phyloP scores from a whole-genome alignment of 345 rosid genomes.

The Pistacia atlantica region DNA sequence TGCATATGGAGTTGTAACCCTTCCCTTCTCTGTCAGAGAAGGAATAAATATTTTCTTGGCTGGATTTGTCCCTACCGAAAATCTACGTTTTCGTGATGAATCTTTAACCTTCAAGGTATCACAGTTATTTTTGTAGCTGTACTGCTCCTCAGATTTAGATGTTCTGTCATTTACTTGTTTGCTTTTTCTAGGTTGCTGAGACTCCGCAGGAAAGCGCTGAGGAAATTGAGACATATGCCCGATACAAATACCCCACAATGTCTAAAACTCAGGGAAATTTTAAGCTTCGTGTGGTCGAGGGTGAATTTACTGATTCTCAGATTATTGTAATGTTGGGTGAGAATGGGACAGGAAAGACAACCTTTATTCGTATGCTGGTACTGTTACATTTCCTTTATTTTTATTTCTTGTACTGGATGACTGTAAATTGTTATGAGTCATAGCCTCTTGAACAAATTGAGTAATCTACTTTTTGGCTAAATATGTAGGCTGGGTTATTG shows the following conservation, averaged over 20 bases:
- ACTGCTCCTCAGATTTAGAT: neutral
- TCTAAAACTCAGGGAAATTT: slow-evolving; percentile 85
- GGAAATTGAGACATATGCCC: slow-evolving; percentile 91
- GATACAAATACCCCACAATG: slow-evolving; percentile 95
- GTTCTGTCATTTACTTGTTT: slow-evolving; percentile 14
- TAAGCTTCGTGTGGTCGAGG: slow-evolving; percentile 77
- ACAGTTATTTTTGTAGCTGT: neutral
- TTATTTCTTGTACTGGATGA: neutral
- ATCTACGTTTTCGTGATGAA: slow-evolving; percentile 48
- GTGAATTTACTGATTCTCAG: slow-evolving; percentile 99
- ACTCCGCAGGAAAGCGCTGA: slow-evolving; percentile 92
- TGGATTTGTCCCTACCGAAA: slow-evolving; percentile 96
- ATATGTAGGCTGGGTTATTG: slow-evolving; percentile 81
- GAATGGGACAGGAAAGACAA: slow-evolving; percentile 99
- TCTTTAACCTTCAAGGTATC: slow-evolving; percentile 91
- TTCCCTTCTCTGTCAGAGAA: slow-evolving; percentile 97
- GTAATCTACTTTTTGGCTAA: slow-evolving; percentile 19
- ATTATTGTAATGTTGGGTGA: slow-evolving; percentile 97
- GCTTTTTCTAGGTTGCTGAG: slow-evolving; percentile 83
- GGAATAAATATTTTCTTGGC: slow-evolving; percentile 96
- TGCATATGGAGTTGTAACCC: slow-evolving; percentile 98
- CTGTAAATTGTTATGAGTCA: neutral
- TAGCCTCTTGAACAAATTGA: neutral
- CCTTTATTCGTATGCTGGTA: slow-evolving; percentile 99
- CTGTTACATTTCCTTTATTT: slow-evolving; percentile 10